phyloP scores from a whole-genome alignment of 176 grass and related monocot genomes.

The Tillandsia fasciculata region DNA sequence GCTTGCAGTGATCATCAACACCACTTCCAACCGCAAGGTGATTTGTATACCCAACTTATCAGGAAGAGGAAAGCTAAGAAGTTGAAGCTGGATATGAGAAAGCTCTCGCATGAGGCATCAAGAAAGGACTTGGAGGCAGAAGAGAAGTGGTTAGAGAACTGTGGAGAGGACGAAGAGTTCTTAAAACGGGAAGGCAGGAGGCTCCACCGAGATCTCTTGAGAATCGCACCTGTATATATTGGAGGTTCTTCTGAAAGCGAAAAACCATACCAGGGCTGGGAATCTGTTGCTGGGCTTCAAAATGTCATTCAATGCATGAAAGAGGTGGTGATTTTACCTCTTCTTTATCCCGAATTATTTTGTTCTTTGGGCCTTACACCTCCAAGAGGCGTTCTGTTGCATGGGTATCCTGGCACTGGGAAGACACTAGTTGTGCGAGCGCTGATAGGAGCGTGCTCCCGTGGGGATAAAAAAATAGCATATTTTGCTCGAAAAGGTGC shows the following conservation, averaged over 20 bases:
- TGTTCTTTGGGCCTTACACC: slow-evolving; percentile 65
- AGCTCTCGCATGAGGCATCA: slow-evolving; percentile 64
- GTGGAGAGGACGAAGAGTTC: slow-evolving; percentile 97
- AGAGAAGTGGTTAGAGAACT: slow-evolving; percentile 98
- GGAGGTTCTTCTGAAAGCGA: slow-evolving; percentile 70
- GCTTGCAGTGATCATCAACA: slow-evolving; percentile 83
- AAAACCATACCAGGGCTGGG: slow-evolving; percentile 62
- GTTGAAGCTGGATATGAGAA: slow-evolving; percentile 68
- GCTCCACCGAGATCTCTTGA: slow-evolving; percentile 79
- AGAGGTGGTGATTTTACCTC: slow-evolving; percentile 89
- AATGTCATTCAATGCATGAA: slow-evolving; percentile 91
- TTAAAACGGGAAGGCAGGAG: slow-evolving; percentile 87
- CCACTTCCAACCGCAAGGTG: slow-evolving; percentile 81
- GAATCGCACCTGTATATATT: slow-evolving; percentile 87
- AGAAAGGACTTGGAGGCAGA: slow-evolving; percentile 82
- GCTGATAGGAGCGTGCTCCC: slow-evolving; percentile 91
- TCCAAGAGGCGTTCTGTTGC: slow-evolving; percentile 90
- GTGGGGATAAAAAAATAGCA: slow-evolving; percentile 76
- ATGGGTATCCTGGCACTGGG: slow-evolving; percentile 92
- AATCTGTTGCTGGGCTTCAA: slow-evolving; percentile 92
- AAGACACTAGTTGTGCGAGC: slow-evolving; percentile 91
- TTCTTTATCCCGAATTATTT: slow-evolving; percentile 85
- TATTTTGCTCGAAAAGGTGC: slow-evolving; percentile 98
- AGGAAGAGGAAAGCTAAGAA: slow-evolving; percentile 83
- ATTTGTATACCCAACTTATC: slow-evolving; percentile 46